These are phyloP conservation scores for Starmerella floricola DNA, from an alignment of 805 yeast genomes.

Conservation along the genomic window DNA sequence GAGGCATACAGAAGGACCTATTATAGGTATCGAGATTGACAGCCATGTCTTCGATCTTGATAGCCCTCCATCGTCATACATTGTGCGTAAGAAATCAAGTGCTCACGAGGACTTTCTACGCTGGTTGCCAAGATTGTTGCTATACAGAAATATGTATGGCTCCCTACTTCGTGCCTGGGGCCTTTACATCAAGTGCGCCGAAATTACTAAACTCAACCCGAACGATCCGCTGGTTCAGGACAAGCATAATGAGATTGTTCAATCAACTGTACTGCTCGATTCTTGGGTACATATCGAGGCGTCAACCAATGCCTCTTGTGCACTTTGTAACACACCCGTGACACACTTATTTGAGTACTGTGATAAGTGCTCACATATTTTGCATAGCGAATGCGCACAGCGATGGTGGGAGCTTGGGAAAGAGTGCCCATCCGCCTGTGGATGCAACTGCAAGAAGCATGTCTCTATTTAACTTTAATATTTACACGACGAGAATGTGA, in stretches of 20 bases:
- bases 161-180: slow-evolving; percentile 74
- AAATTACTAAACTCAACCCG: slow-evolving; percentile 59
- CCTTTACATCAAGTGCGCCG: slow-evolving; percentile 62
- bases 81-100: not conserved
- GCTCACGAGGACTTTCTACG: not conserved
- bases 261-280: not conserved
- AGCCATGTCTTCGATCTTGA: slow-evolving; percentile 2
- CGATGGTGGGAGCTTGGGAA: slow-evolving; percentile 58
- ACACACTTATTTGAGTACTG: slow-evolving; percentile 55
- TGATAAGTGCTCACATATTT: slow-evolving; percentile 59
- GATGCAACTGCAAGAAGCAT: slow-evolving; percentile 45
- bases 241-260: not conserved
- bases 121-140: slow-evolving; percentile 14
- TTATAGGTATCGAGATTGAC: not conserved
- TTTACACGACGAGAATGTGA: too few relatives aligned
- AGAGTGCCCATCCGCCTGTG: slow-evolving; percentile 80
- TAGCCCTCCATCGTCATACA: not conserved
- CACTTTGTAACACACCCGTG: slow-evolving; percentile 51
- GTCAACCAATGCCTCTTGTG: slow-evolving; percentile 38
- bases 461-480: not conserved
- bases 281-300: slow-evolving; percentile 2
- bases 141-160: slow-evolving; percentile 61
- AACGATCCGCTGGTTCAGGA: slow-evolving; percentile 10
- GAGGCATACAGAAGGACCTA: not conserved
- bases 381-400: slow-evolving; percentile 67